Base-by-base conservation (phyloP, 371 early-diverging fungal species). In the Nematocida ausubeli region DNA sequence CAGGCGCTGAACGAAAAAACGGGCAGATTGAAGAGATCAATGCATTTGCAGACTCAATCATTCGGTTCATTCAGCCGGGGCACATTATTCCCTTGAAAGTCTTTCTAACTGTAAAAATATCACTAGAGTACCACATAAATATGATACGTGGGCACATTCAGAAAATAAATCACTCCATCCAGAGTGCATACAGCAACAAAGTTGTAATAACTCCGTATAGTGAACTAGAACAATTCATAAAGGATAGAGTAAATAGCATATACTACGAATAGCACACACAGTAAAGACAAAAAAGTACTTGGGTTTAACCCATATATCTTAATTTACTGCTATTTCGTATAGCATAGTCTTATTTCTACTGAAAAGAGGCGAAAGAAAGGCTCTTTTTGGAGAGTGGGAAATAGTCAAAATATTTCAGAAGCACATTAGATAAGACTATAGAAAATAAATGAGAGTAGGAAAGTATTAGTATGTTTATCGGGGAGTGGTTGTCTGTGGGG, bases 251-350 rank as follows among this genome's bases (percentile, higher is more conserved):
- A 9, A 69, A 69, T 34, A 30, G 54, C 30, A 52, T 69, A 19
- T 69, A 69, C 62, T 69, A 69, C 49, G 64, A 62, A 4, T 58
- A 40, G 32, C n/a, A n/a, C n/a, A n/a, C n/a, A n/a, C n/a, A n/a
- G n/a, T n/a, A n/a, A n/a, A n/a, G n/a, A n/a, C n/a, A n/a, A n/a
- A n/a, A n/a, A n/a, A n/a, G n/a, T n/a, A n/a, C n/a, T n/a, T n/a
- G n/a, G n/a, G n/a, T n/a, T n/a, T n/a, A n/a, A n/a, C n/a, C n/a
- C n/a, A n/a, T n/a, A n/a, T n/a, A n/a, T n/a, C n/a, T n/a, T n/a
- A n/a, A n/a, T n/a, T n/a, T n/a, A n/a, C n/a, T n/a, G n/a, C n/a
- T n/a, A n/a, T n/a, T n/a, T n/a, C n/a, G n/a, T n/a, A n/a, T n/a
- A n/a, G n/a, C n/a, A n/a, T n/a, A n/a, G n/a, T n/a, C n/a, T n/a